These are phyloP conservation scores for Hordeum marinum DNA, from an alignment of 176 grass and related monocot genomes.

Conservation along the genomic window DNA sequence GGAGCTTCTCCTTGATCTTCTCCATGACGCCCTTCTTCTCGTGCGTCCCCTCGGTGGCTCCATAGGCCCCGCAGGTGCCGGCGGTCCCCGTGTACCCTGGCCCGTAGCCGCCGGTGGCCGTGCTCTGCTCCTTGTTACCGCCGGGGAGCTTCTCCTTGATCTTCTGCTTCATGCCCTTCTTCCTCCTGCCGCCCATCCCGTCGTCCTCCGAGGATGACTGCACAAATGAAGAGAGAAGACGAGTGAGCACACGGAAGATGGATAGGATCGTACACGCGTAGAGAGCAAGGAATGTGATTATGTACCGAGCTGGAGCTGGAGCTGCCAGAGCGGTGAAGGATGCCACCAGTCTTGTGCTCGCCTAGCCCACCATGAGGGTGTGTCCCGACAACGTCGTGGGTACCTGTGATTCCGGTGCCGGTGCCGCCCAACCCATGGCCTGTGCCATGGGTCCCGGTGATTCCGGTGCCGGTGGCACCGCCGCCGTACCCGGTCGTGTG, in stretches of 20 bases:
- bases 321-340: constrained; percentile 35
- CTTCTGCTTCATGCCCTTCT: not conserved
- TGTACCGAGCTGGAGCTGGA: constrained; percentile 36
- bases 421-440: not conserved
- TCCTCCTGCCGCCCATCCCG: not conserved
- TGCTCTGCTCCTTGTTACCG: not conserved
- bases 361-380: not conserved
- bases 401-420: not conserved
- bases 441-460: not conserved
- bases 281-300: not conserved
- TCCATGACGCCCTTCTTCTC: not conserved
- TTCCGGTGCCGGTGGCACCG: not conserved
- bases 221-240: not conserved
- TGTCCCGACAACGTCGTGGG: not conserved
- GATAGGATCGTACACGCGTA: not conserved
- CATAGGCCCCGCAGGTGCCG: not conserved
- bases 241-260: not conserved
- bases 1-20: not conserved
- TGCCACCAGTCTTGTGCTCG: not conserved
- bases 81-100: not conserved
- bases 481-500: not conserved
- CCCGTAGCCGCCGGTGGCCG: not conserved
- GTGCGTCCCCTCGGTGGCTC: not conserved
- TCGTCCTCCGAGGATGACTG: not conserved
- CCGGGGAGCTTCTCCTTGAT: not conserved